Conservation (phyloP, 768 basidiomycete genomes). For the Leucocoprinus birnbaumii region DNA sequence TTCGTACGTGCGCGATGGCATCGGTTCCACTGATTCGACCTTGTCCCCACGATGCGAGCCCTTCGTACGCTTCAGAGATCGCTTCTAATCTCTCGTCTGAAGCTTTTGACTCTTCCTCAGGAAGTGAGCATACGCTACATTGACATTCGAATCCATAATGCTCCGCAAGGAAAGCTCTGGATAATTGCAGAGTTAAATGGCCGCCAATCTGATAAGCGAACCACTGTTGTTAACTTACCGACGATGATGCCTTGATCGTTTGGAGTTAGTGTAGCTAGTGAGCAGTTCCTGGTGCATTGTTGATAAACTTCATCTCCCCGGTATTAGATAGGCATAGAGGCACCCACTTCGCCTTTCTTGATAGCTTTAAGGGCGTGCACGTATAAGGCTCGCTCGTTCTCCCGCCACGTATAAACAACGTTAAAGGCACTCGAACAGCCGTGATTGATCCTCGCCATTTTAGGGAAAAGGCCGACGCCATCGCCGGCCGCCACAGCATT, state of each 20-base stretch:
- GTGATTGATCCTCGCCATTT: slow-evolving; percentile 65
- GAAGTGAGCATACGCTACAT: slow-evolving; percentile 57
- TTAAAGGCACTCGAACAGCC: slow-evolving; percentile 70
- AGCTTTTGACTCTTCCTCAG: slow-evolving; percentile 38
- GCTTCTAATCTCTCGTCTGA: slow-evolving; percentile 49
- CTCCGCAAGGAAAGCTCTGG: slow-evolving; percentile 44
- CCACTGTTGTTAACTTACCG: slow-evolving; percentile 32
- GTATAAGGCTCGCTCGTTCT: slow-evolving; percentile 42
- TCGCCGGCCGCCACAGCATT: slow-evolving; percentile 58
- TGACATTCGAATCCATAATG: slow-evolving; percentile 59
- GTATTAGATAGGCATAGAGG: neutral
- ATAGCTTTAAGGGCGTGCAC: slow-evolving; percentile 60
- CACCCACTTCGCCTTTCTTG: slow-evolving; percentile 44
- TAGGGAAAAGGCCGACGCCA: slow-evolving; percentile 62
- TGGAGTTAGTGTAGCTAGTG: slow-evolving; percentile 60
- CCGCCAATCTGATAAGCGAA: slow-evolving; percentile 2
- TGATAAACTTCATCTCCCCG: slow-evolving; percentile 2
- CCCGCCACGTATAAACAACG: slow-evolving; percentile 59
- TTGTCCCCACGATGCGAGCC: slow-evolving; percentile 48
- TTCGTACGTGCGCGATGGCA: slow-evolving; percentile 42
- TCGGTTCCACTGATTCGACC: slow-evolving; percentile 42
- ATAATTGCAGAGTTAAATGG: slow-evolving; percentile 1
- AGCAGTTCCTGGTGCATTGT: slow-evolving; percentile 46
- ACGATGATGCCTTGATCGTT: slow-evolving; percentile 47
- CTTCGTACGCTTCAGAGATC: slow-evolving; percentile 43